Evolutionary conservation across 306 rosid genomes (phyloP).

Genomic region (Pterocarpus macrocarpus): DNA sequence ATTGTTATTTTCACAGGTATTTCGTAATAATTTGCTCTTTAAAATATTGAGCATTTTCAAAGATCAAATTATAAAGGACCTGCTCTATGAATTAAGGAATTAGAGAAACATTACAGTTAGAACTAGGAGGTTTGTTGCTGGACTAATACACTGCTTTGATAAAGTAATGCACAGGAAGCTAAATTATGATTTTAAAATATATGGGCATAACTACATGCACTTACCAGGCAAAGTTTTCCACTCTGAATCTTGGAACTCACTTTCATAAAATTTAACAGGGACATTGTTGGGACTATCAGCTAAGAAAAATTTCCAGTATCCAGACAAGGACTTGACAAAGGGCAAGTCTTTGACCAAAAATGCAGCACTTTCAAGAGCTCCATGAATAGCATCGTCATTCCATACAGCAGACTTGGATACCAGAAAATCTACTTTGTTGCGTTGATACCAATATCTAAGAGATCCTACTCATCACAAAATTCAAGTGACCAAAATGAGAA

Average conservation of each 20-base stretch:
- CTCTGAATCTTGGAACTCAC: constrained; percentile 67
- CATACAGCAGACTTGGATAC: constrained; percentile 82
- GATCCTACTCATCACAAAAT: constrained; percentile 67
- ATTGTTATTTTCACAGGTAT: neutral
- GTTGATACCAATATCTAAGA: constrained; percentile 84
- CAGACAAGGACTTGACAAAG: constrained; percentile 85
- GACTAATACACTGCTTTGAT: constrained; percentile 12
- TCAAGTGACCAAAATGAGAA: constrained; percentile 24
- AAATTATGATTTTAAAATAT: neutral
- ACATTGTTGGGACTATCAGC: constrained; percentile 75
- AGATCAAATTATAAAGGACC: neutral
- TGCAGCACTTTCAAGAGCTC: constrained; percentile 83
- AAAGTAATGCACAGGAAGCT: neutral
- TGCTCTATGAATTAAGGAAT: neutral
- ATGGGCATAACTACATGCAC: neutral
- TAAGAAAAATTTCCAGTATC: constrained; percentile 85
- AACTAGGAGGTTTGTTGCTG: neutral
- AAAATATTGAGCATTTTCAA: neutral
- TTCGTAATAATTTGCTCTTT: neutral
- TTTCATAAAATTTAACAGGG: constrained; percentile 70
- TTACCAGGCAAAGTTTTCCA: constrained; percentile 90
- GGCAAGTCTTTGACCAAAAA: constrained; percentile 87
- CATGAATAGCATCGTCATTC: constrained; percentile 81
- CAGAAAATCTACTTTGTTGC: constrained; percentile 76
- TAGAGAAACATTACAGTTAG: neutral